phyloP scores from a whole-genome alignment of 2,329 filamentous ascomycete species.

The Colletotrichum sidae region DNA sequence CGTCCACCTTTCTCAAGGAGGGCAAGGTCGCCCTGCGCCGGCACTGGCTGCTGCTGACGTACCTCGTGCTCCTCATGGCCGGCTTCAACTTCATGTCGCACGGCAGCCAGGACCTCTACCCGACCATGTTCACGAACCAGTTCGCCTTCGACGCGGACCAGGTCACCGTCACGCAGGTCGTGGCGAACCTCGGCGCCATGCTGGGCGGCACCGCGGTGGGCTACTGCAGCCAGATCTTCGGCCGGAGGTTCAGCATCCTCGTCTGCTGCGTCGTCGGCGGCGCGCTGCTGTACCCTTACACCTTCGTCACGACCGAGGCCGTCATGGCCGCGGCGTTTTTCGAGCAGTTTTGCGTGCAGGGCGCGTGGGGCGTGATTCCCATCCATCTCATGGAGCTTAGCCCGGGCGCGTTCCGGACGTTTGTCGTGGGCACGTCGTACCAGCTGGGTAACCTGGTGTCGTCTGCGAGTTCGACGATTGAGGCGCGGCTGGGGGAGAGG shows the following conservation, averaged over 20 bases:
- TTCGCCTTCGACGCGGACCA: slow-evolving; percentile 63
- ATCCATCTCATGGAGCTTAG: slow-evolving; percentile 84
- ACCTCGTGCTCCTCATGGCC: slow-evolving; percentile 88
- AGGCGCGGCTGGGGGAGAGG: slow-evolving; percentile 78
- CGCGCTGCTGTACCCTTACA: slow-evolving; percentile 86
- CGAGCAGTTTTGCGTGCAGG: slow-evolving; percentile 83
- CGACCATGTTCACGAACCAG: slow-evolving; percentile 69
- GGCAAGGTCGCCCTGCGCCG: slow-evolving; percentile 81
- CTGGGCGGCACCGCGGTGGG: slow-evolving; percentile 74
- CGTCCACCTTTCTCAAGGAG: slow-evolving; percentile 77
- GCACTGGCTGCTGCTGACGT: slow-evolving; percentile 84
- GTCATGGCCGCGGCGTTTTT: slow-evolving; percentile 88
- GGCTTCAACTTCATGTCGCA: slow-evolving; percentile 95
- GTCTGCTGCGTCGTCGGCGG: slow-evolving; percentile 74
- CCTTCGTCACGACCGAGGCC: slow-evolving; percentile 69
- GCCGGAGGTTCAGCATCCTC: slow-evolving; percentile 76
- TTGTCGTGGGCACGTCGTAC: slow-evolving; percentile 79
- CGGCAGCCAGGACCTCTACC: slow-evolving; percentile 74
- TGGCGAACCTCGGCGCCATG: slow-evolving; percentile 79
- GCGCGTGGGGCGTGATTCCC: slow-evolving; percentile 81
- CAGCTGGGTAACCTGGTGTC: slow-evolving; percentile 82
- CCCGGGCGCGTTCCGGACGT: slow-evolving; percentile 78
- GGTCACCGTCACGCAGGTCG: slow-evolving; percentile 77
- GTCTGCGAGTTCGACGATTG: slow-evolving; percentile 78
- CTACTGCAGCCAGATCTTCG: slow-evolving; percentile 76